phyloP scores from a whole-genome alignment of 805 yeast species.

The Yarrowia sp. region DNA sequence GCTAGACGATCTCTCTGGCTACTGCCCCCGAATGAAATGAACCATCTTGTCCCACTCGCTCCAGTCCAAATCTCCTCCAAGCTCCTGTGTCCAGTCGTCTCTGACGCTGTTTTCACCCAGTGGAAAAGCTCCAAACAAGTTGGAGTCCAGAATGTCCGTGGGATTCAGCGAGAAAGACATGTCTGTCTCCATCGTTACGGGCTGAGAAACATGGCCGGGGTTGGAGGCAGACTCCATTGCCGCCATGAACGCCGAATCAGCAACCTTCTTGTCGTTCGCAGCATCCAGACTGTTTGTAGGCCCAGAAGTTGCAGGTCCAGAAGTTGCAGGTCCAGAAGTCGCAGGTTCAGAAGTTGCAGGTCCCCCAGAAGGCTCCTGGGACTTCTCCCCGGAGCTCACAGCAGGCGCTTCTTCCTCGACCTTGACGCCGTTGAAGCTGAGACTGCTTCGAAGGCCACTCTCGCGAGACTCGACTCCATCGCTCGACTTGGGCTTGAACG shows the following conservation, averaged over 20 bases:
- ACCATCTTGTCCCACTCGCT: slow-evolving; percentile 26
- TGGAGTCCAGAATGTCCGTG: slow-evolving; percentile 10
- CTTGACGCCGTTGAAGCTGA: neutral
- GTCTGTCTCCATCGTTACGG: neutral
- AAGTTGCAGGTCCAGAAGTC: neutral
- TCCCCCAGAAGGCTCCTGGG: no score
- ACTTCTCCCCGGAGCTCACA: neutral
- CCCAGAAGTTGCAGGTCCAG: neutral
- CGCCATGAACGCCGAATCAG: neutral
- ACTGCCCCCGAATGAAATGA: slow-evolving; percentile 5
- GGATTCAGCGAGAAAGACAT: slow-evolving; percentile 1
- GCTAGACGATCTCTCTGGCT: neutral
- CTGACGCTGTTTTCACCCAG: neutral
- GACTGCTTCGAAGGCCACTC: neutral
- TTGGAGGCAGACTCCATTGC: slow-evolving; percentile 1
- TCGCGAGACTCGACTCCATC: neutral
- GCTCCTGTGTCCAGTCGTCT: slow-evolving; percentile 9
- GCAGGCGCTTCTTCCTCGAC: neutral
- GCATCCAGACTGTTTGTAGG: neutral
- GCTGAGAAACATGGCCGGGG: neutral
- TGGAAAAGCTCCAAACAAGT: neutral
- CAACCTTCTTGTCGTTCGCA: neutral
- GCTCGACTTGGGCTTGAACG: neutral
- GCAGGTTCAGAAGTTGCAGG: neutral
- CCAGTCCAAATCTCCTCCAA: slow-evolving; percentile 21